A percentile compares a stretch with the other conserved stretches of the same genome.
Evolutionary conservation across 345 rosid genomes (phyloP).

Genomic region (Populus davidiana): DNA sequence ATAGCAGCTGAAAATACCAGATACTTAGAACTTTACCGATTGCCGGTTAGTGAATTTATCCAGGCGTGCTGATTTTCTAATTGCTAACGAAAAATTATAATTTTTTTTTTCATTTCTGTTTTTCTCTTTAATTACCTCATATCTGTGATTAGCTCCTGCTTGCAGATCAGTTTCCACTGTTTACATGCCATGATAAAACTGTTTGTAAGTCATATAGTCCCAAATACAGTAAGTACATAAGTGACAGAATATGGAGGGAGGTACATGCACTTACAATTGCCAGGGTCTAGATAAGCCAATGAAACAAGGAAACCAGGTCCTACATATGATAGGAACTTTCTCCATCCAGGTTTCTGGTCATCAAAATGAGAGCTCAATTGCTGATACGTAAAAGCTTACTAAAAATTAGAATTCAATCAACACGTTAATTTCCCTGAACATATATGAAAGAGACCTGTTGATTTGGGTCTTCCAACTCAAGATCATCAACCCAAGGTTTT

Average conservation of each 20-base stretch:
- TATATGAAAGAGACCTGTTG: neutral
- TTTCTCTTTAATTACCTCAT: slow-evolving; percentile 37
- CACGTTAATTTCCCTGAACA: neutral
- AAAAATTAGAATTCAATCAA: neutral
- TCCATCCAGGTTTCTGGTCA: slow-evolving; percentile 54
- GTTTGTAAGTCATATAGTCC: neutral
- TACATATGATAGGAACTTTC: slow-evolving; percentile 43
- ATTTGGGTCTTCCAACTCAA: neutral
- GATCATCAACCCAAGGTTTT: neutral
- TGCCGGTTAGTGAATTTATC: neutral
- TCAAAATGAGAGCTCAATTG: neutral
- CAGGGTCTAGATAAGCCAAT: slow-evolving; percentile 65
- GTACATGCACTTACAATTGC: slow-evolving; percentile 37
- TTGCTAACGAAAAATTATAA: neutral
- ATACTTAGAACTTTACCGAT: neutral
- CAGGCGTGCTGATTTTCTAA: neutral
- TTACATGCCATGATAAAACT: neutral
- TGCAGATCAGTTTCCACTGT: slow-evolving; percentile 75
- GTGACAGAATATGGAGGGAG: neutral
- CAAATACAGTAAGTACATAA: neutral
- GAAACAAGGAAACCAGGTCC: slow-evolving; percentile 69
- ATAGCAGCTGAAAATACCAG: slow-evolving; percentile 42
- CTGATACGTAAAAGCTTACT: neutral
- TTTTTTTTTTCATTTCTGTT: neutral
- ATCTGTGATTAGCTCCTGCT: slow-evolving; percentile 58